Evolutionary conservation across 345 rosid species (phyloP), one percentile per base, ranked within the genome.

Genomic region (Murraya koenigii): DNA sequence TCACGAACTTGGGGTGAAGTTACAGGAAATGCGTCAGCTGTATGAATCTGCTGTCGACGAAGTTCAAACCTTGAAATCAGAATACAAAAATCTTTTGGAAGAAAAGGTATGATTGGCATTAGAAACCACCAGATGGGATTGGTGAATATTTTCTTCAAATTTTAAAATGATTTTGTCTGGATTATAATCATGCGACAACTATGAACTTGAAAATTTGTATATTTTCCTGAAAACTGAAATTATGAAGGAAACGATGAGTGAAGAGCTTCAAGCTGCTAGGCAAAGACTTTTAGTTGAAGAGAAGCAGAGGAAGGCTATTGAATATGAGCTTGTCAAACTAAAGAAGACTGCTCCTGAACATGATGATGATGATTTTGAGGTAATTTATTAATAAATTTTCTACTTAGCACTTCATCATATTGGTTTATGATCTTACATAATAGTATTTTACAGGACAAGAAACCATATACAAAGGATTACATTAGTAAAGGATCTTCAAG

Each of bases 231-330:
- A 38, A 39, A 25, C 69, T 64, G 54, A 41, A 38, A 68, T 62
- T 69, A 8, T 81, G 72, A 82, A 95, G 97, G 93, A 84, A 82
- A 84, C 64, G 79, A 76, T 89, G 70, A 78, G 72, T 75, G 91
- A 88, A 82, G 97, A 92, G 81, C 89, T 93, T 77, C 77, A 72
- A 36, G 85, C 74, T 72, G 62, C 84, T 78, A 85, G 82, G 82
- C 88, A 87, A 86, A 87, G 84, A 86, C 95, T 91, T 62, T 54
- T 80, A 77, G 82, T 75, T 73, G 97, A 95, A 87, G 97, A 89
- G 86, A 86, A 88, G 71, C 90, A 81, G 85, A 85, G 95, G 84
- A 93, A 86, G 82, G 80, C 79, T 70, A 30, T 88, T 64, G 97
- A 95, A 79, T 63, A 83, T 76, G 97, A 93, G 79, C 83, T 93